phyloP scores from a whole-genome alignment of 2,329 filamentous ascomycete species.

The Xylariaceae sp. region DNA sequence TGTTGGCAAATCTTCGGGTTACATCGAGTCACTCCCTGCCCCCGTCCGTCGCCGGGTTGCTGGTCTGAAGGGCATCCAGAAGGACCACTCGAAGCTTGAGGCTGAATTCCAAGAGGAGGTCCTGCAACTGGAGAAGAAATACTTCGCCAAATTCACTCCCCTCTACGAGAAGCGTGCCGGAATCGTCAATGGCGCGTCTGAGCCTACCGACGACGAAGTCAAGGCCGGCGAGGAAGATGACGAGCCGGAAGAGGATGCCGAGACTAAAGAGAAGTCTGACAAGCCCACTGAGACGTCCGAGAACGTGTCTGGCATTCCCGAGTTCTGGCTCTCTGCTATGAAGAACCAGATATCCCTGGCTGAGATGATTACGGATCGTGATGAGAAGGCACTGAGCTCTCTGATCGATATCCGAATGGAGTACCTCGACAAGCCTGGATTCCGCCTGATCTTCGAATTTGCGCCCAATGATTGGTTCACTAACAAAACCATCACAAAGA shows the following conservation, averaged over 20 bases:
- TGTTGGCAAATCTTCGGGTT: slow-evolving; percentile 91
- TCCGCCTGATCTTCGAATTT: slow-evolving; percentile 97
- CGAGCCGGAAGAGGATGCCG: slow-evolving; percentile 53
- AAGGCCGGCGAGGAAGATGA: slow-evolving; percentile 76
- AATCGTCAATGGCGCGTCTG: slow-evolving; percentile 80
- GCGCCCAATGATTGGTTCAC: slow-evolving; percentile 92
- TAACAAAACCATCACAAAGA: slow-evolving; percentile 96
- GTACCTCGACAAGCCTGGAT: slow-evolving; percentile 95
- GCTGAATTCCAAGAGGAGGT: slow-evolving; percentile 98
- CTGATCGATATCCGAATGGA: slow-evolving; percentile 96
- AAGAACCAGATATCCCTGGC: slow-evolving; percentile 97
- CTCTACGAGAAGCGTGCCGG: slow-evolving; percentile 90
- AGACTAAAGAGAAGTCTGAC: slow-evolving; percentile 48
- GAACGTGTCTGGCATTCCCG: slow-evolving; percentile 74
- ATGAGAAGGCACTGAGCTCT: slow-evolving; percentile 86
- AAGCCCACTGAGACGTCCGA: slow-evolving; percentile 43
- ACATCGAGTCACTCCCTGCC: slow-evolving; percentile 89
- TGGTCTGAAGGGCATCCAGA: slow-evolving; percentile 95
- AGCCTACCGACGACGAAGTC: slow-evolving; percentile 83
- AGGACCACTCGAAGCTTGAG: slow-evolving; percentile 97
- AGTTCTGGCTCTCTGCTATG: slow-evolving; percentile 99
- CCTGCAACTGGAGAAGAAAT: slow-evolving; percentile 97
- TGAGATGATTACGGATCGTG: slow-evolving; percentile 97
- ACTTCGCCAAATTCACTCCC: slow-evolving; percentile 96
- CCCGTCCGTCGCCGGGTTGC: slow-evolving; percentile 88